Evolutionary conservation across 768 basidiomycete genomes (phyloP).

Genomic region (Trametes cubensis): DNA sequence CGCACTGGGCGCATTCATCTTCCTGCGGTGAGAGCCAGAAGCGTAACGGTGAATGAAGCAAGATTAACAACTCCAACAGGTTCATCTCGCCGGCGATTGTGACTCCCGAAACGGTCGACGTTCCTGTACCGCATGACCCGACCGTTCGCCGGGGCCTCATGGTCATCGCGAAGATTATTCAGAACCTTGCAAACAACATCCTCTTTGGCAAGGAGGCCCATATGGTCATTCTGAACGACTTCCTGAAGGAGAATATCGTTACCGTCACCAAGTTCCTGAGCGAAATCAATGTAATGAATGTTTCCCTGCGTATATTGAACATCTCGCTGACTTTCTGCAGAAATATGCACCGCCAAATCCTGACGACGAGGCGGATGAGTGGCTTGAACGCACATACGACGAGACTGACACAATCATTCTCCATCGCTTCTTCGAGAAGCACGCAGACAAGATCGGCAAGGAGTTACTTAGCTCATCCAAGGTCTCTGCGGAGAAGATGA

Average conservation of each 20-base stretch:
- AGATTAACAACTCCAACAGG: constrained; percentile 38
- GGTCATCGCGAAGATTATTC: constrained; percentile 89
- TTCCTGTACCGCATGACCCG: constrained; percentile 67
- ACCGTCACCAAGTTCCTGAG: constrained; percentile 77
- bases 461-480: constrained; percentile 76
- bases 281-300: constrained; percentile 62
- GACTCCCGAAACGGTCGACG: constrained; percentile 80
- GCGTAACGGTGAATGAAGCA: background rate
- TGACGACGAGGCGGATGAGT: constrained; percentile 69
- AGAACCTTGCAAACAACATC: constrained; percentile 93
- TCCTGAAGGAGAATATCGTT: constrained; percentile 69
- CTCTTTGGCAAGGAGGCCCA: constrained; percentile 90
- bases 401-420: constrained; percentile 83
- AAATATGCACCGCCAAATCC: constrained; percentile 47
- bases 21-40: constrained; percentile 62
- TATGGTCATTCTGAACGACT: constrained; percentile 80
- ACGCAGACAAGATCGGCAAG: constrained; percentile 87
- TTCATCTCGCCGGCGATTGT: constrained; percentile 94
- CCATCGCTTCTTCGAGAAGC: constrained; percentile 82
- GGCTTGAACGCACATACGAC: constrained; percentile 76
- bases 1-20: constrained; percentile 89
- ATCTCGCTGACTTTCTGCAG: constrained; percentile 30
- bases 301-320: background rate
- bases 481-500: constrained; percentile 41
- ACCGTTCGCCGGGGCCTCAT: constrained; percentile 78